Base-by-base conservation (phyloP, 305 asterid genomes). In the Fraxinus nigra region DNA sequence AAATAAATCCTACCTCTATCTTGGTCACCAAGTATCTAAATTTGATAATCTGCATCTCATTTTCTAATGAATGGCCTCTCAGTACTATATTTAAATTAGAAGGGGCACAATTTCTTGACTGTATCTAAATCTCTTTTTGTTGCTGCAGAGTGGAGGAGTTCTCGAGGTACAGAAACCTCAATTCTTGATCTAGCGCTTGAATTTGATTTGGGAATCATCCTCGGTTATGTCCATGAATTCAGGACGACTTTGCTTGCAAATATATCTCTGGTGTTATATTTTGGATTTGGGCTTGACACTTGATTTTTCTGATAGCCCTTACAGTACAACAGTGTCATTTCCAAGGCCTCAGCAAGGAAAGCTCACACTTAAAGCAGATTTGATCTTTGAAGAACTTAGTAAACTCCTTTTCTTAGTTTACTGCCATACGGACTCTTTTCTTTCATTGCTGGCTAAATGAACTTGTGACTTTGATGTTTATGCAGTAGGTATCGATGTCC, bases 401-500 rank as follows among this genome's bases (percentile, higher is more conserved):
- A 87, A 91, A 70, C 79, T 83, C 80, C 82, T 61, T 72, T 82
- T 65, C 77, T 79, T 78, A 46, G 16, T 79, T 69, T 75, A 40
- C 77, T 81, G 81, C 79, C 65, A 51, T 37, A 63, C 63, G 16
- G 38, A 65, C 20, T 46, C 63, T 48, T 54, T 76, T 30, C 73
- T 70, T 46, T 63, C 77, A n/a, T 22, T 40, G 82, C 76, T 67
- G 79, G 48, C 72, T 40, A 51, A 79, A 33, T 75, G 82, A 82
- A 83, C 82, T 69, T 22, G n/a, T 38, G 74, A 34, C 79, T 54
- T 72, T 89, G 78, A 63, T 87, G 83, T 86, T 82, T 79, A 51
- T 88, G 88, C 94, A 94, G 97, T 96, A 85, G 98, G 99, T 82
- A 92, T 96, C 77, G 99, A 96, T 88, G 87, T 94, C 86, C 97